These are phyloP conservation scores for Apostasia shenzhenica DNA, from an alignment of 106 monocot genomes.

Conservation along the genomic window DNA sequence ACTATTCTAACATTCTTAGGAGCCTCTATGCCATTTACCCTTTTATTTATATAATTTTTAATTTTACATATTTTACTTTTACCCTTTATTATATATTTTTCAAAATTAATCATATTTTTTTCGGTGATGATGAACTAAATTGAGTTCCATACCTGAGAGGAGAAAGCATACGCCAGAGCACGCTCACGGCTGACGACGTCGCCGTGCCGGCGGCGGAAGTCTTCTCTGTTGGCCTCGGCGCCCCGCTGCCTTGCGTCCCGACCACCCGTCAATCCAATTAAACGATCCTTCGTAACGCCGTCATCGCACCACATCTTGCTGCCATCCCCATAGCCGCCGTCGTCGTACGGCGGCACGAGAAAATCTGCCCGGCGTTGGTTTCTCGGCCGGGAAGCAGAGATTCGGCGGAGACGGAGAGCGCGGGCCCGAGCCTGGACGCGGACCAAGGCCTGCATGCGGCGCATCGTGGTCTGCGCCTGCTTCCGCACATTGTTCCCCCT, in stretches of 20 bases:
- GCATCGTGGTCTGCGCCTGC: slow-evolving; percentile 70
- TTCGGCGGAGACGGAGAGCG: slow-evolving; percentile 32
- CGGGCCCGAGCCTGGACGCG: slow-evolving; percentile 71
- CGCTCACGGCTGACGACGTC: slow-evolving; percentile 43
- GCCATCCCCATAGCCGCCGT: neutral
- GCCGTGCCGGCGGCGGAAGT: slow-evolving; percentile 20
- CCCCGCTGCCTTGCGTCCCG: slow-evolving; percentile 22
- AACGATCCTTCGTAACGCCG: neutral
- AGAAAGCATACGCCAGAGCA: slow-evolving; percentile 71
- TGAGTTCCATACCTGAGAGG: slow-evolving; percentile 42
- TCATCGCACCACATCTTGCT: neutral
- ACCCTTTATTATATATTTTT: neutral
- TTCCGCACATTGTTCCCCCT: slow-evolving; percentile 80
- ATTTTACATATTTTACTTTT: no score
- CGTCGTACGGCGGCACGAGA: neutral
- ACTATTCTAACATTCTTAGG: no score
- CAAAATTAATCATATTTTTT: neutral
- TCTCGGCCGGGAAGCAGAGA: neutral
- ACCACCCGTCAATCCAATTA: neutral
- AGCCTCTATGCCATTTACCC: no score
- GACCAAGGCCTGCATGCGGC: slow-evolving; percentile 82
- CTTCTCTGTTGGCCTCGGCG: slow-evolving; percentile 7
- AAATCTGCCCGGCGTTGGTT: neutral
- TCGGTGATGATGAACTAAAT: neutral
- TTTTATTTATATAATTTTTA: no score